Percentiles rank a stretch among this genome's conserved stretches.
Conservation (phyloP, 768 basidiomycete genomes). For the Thelephora ganbajun region DNA sequence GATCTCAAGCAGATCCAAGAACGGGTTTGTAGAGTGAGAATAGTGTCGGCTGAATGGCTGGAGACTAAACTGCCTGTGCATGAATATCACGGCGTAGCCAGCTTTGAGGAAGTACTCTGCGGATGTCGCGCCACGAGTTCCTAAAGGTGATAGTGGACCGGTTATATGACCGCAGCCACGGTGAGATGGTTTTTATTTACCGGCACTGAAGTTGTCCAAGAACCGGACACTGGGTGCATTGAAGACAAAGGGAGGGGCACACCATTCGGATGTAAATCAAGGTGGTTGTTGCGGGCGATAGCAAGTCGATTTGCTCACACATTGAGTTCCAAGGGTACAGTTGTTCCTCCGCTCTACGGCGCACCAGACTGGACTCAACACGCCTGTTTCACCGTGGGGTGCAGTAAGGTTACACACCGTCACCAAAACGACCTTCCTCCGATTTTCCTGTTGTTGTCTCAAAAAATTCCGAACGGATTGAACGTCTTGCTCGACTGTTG, state of each 20-base stretch:
- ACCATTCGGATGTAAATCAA: slow-evolving; percentile 9
- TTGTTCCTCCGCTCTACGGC: slow-evolving; percentile 88
- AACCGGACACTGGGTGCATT: slow-evolving; percentile 73
- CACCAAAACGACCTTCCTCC: slow-evolving; percentile 78
- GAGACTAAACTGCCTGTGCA: slow-evolving; percentile 95
- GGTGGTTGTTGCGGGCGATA: too few species aligned
- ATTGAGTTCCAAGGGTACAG: slow-evolving; percentile 94
- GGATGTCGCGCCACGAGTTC: slow-evolving; percentile 92
- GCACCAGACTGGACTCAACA: slow-evolving; percentile 7
- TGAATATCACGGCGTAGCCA: slow-evolving; percentile 95
- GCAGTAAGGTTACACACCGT: slow-evolving; percentile 46
- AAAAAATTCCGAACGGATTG: slow-evolving; percentile 56
- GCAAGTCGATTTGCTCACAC: slow-evolving; percentile 52
- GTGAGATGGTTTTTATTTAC: slow-evolving; percentile 26
- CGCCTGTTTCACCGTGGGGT: background rate
- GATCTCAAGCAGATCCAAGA: slow-evolving; percentile 88
- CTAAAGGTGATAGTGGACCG: slow-evolving; percentile 96
- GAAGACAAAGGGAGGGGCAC: background rate
- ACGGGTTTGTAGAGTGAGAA: slow-evolving; percentile 95
- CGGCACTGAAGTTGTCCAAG: slow-evolving; percentile 97
- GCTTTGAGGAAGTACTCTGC: slow-evolving; percentile 94
- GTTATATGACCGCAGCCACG: slow-evolving; percentile 90
- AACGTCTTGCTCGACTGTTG: slow-evolving; percentile 55
- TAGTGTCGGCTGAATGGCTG: slow-evolving; percentile 97
- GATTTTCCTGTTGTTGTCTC: slow-evolving; percentile 42